Evolutionary conservation across 1,139 yeast species (phyloP).

Genomic region (Pichia sp.): DNA sequence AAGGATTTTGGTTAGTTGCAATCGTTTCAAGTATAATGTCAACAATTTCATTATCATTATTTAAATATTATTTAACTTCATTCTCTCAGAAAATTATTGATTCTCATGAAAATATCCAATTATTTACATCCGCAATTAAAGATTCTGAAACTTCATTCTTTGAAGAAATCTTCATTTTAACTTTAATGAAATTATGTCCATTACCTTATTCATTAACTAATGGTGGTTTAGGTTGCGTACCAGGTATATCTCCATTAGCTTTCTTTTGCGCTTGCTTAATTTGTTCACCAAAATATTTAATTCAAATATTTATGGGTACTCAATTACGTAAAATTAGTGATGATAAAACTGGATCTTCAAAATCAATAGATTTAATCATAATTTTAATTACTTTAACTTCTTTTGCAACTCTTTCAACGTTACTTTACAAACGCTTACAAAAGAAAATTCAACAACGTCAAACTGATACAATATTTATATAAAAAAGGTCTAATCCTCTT

Average conservation of each 20-base stretch:
- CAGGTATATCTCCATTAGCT: constrained; percentile 54
- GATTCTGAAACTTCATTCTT: constrained; percentile 45
- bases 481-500: background rate
- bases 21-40: constrained; percentile 69
- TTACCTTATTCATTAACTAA: constrained; percentile 88
- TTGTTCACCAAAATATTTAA: constrained; percentile 73
- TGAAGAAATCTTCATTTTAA: constrained; percentile 53
- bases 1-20: constrained; percentile 74
- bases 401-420: constrained; percentile 56
- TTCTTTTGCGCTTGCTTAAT: constrained; percentile 66
- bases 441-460: constrained; percentile 33
- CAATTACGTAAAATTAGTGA: constrained; percentile 67
- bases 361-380: constrained; percentile 56
- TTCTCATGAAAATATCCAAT: constrained; percentile 59
- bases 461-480: background rate
- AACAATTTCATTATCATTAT: constrained; percentile 58
- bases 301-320: constrained; percentile 76
- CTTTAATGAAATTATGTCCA: constrained; percentile 78
- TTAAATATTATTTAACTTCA: constrained; percentile 50
- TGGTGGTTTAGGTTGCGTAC: constrained; percentile 86
- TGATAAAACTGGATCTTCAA: constrained; percentile 32
- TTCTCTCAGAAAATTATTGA: constrained; percentile 45
- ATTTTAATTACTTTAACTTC: constrained; percentile 52
- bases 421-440: constrained; percentile 52
- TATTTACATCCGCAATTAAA: constrained; percentile 63